phyloP scores from a whole-genome alignment of 2,329 filamentous ascomycete genomes.

The Mycocentrospora acerina region DNA sequence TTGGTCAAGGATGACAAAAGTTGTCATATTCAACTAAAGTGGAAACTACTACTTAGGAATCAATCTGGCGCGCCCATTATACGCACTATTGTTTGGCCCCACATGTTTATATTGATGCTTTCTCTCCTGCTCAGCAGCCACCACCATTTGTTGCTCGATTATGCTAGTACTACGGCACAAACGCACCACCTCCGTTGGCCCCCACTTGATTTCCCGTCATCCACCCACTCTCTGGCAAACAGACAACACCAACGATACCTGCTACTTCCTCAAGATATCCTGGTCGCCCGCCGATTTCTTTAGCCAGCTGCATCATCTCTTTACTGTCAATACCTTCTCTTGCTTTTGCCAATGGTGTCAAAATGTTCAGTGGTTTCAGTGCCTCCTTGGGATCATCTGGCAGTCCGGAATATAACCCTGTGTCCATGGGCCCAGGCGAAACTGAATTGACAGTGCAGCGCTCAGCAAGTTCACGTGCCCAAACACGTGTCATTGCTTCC shows the following conservation, averaged over 20 bases:
- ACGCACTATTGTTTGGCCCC: too few species aligned
- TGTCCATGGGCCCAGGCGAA: conserved; percentile 61
- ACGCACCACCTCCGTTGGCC: conserved; percentile 72
- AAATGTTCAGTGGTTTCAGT: conserved; percentile 13
- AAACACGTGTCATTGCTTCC: conserved; percentile 64
- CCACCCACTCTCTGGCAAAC: conserved; percentile 68
- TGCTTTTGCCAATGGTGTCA: conserved; percentile 14
- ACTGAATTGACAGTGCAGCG: conserved; percentile 62
- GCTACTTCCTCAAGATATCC: conserved; percentile 69
- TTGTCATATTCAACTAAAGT: too few species aligned
- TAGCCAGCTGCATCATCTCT: conserved; percentile 59
- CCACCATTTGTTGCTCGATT: not conserved
- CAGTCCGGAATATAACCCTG: conserved; percentile 12
- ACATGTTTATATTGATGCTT: too few species aligned
- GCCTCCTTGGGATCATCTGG: conserved; percentile 13
- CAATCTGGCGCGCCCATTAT: too few species aligned
- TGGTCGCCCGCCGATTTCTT: conserved; percentile 52
- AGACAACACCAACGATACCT: conserved; percentile 72
- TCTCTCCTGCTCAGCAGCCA: too few species aligned
- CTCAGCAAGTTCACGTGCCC: conserved; percentile 61
- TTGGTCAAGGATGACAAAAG: too few species aligned
- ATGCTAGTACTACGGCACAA: conserved; percentile 34
- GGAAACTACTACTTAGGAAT: too few species aligned
- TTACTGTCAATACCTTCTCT: conserved; percentile 41
- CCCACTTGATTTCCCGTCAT: conserved; percentile 74